Evolutionary conservation across 352 stramenopile species (phyloP).

Genomic region (Pythium sp.): DNA sequence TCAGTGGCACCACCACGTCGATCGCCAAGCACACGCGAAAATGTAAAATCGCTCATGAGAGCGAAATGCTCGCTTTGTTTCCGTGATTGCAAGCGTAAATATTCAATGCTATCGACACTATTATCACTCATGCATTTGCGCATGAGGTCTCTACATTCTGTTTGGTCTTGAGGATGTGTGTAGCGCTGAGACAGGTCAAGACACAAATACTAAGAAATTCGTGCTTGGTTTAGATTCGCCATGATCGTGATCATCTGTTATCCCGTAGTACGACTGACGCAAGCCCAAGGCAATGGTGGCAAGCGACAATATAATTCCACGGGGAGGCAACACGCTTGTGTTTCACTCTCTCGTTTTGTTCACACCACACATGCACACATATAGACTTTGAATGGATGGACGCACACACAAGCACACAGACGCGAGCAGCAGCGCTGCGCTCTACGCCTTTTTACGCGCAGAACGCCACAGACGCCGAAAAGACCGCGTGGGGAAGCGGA

Average conservation of each 20-base stretch:
- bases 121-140: not conserved
- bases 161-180: slow-evolving; percentile 26
- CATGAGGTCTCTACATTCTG: not conserved
- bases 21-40: not conserved
- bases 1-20: not conserved
- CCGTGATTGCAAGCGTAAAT: not conserved
- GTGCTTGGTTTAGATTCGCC: slow-evolving; percentile 85
- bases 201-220: slow-evolving; percentile 53
- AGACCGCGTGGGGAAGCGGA: too few relatives aligned
- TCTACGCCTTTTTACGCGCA: too few relatives aligned
- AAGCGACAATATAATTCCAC: slow-evolving; percentile 71
- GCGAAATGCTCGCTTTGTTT: not conserved
- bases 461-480: too few relatives aligned
- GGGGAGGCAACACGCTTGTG: slow-evolving; percentile 14
- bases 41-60: not conserved
- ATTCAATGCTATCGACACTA: not conserved
- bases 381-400: slow-evolving; percentile 6
- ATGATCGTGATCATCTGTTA: slow-evolving; percentile 62
- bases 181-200: slow-evolving; percentile 89
- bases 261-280: slow-evolving; percentile 81
- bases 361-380: slow-evolving; percentile 12
- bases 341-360: not conserved
- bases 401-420: slow-evolving; percentile 1
- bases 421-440: too few relatives aligned
- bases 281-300: slow-evolving; percentile 77